Evolutionary conservation across 2,329 filamentous ascomycete genomes (phyloP).

Genomic region (Gnomoniopsis smithogilvyi): DNA sequence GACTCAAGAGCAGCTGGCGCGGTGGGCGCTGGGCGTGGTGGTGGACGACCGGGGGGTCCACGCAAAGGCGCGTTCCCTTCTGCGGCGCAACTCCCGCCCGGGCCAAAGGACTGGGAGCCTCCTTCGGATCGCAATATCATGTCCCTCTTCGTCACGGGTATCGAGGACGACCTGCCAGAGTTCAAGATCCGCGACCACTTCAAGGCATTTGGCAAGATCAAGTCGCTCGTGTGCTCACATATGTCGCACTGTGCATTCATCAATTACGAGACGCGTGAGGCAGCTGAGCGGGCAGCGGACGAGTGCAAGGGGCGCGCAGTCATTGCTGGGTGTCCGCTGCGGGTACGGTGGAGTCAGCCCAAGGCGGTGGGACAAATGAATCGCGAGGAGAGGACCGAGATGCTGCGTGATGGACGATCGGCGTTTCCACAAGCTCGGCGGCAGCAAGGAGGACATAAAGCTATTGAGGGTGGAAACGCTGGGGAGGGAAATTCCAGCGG

Average conservation of each 20-base stretch:
- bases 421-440: conserved; percentile 48
- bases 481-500: conserved; percentile 23
- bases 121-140: conserved; percentile 83
- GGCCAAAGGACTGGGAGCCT: conserved; percentile 80
- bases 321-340: conserved; percentile 84
- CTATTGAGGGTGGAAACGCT: conserved; percentile 28
- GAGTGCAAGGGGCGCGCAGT: conserved; percentile 85
- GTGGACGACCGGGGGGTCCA: conserved; percentile 36
- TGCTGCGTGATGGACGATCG: conserved; percentile 73
- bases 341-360: conserved; percentile 89
- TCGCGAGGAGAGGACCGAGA: conserved; percentile 75
- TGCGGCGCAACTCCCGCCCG: conserved; percentile 72
- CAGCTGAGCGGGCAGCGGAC: conserved; percentile 80
- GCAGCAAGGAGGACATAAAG: conserved; percentile 30
- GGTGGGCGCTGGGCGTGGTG: conserved; percentile 42
- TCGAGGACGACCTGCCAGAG: conserved; percentile 95
- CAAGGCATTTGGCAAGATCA: conserved; percentile 81
- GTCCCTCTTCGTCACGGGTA: conserved; percentile 89
- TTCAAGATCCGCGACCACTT: conserved; percentile 90
- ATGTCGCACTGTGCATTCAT: conserved; percentile 96
- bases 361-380: conserved; percentile 91
- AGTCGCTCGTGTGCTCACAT: conserved; percentile 92
- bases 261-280: conserved; percentile 83
- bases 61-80: conserved; percentile 62
- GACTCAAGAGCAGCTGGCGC: conserved; percentile 54